phyloP scores from a whole-genome alignment of 2,329 filamentous ascomycete species.

The Colletotrichum caudatum region DNA sequence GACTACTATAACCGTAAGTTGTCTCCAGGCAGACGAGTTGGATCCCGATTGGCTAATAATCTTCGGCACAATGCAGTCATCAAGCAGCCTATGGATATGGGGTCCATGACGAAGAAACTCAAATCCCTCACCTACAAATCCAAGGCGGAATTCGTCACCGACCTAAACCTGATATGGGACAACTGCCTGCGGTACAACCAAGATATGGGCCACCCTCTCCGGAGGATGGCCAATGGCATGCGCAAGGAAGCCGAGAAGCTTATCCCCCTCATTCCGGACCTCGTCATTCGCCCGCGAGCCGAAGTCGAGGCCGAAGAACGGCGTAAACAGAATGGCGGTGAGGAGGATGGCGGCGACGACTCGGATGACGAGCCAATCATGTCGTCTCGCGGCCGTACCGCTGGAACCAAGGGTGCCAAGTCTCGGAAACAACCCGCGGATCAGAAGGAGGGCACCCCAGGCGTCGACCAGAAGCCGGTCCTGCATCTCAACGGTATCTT shows the following conservation, averaged over 20 bases:
- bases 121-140: constrained; percentile 84
- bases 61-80: constrained; percentile 71
- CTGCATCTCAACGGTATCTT: constrained; percentile 75
- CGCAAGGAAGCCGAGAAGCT: constrained; percentile 97
- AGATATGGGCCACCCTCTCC: constrained; percentile 85
- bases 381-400: constrained; percentile 93
- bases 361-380: constrained; percentile 98
- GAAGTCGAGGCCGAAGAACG: constrained; percentile 93
- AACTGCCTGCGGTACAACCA: constrained; percentile 98
- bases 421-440: constrained; percentile 80
- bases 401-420: constrained; percentile 81
- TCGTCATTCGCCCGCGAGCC: constrained; percentile 88
- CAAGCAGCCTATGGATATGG: constrained; percentile 97
- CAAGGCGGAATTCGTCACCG: constrained; percentile 93
- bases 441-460: constrained; percentile 83
- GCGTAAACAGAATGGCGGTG: constrained; percentile 86
- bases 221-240: constrained; percentile 96
- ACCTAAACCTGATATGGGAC: constrained; percentile 95
- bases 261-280: constrained; percentile 93
- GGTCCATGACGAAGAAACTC: constrained; percentile 98
- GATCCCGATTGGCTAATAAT: constrained; percentile 43
- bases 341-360: constrained; percentile 86
- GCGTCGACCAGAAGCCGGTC: constrained; percentile 78
- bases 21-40: constrained; percentile 23
- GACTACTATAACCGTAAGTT: constrained; percentile 91